Base-by-base conservation (phyloP, 768 basidiomycete species). In the Coprinopsis sp. region DNA sequence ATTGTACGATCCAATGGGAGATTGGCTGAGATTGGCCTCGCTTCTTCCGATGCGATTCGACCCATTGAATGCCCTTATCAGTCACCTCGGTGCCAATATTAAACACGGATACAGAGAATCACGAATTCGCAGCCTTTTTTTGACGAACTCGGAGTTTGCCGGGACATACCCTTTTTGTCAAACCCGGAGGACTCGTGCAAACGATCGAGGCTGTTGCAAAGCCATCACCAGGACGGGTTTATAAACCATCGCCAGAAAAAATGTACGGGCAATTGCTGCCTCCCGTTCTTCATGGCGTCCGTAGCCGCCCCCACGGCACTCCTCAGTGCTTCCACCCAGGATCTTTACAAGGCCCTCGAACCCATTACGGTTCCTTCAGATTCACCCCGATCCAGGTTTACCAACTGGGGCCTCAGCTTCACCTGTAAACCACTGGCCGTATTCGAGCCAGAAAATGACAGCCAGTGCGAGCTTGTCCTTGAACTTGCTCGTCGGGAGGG, bases 341-440 rank as follows among this genome's bases (percentile, higher is more conserved):
- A 49, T 4, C 76, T 89, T 29, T 77, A 77, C 58, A 60, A 61
- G 22, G 71, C 74, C 4, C 73, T 91, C 27, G 62, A 66, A 19
- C 78, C 79, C 38, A 71, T 85, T 53, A 78, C 79, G 28, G 58
- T 81, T 49, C 66, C 79, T 44, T 46, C 64, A 34, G 36, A 60
- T 33, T 43, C 40, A n/a, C 41, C 40, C 3, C 58, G 64, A 7
- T 62, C 77, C 5, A 61, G 58, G 23, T 94, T 94, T 71, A 67
- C 71, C 4, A 97, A 95, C 69, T 97, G 95, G 95, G 92, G 84
- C 4, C 73, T 68, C 43, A 91, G 88, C 4, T 96, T 84, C 65
- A 58, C 68, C 16, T 91, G 87, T 57, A 58, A 59, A 1, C 90
- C 92, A 14, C 66, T 74, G 36, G 75, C 78, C 18, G 70, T 91